Conservation (phyloP, 176 grass and related monocot species). For the Elaeis guineensis region DNA sequence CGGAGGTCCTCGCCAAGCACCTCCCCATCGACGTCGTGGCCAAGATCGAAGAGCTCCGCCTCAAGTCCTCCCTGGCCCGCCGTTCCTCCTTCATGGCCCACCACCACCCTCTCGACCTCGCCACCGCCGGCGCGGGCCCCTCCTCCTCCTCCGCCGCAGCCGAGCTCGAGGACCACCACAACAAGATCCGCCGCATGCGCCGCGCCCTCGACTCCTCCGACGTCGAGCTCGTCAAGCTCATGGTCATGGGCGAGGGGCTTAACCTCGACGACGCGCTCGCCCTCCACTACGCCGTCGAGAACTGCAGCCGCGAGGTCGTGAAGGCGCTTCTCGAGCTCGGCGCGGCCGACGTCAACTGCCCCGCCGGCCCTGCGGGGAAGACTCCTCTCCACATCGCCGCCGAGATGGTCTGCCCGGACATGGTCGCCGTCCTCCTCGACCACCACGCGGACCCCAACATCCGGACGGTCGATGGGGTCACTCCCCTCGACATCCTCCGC, state of each 20-base stretch:
- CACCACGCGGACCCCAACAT: conserved; percentile 98
- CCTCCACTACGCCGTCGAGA: conserved; percentile 94
- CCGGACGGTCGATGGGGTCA: conserved; percentile 91
- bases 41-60: conserved; percentile 88
- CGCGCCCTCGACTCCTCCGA: conserved; percentile 94
- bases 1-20: conserved; percentile 4
- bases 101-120: conserved; percentile 33
- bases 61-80: conserved; percentile 69
- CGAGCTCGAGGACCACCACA: conserved; percentile 61
- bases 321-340: conserved; percentile 95
- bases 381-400: conserved; percentile 93
- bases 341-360: conserved; percentile 88
- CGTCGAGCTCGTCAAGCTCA: conserved; percentile 96
- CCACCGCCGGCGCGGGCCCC: neutral
- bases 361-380: conserved; percentile 71
- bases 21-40: conserved; percentile 82
- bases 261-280: conserved; percentile 95
- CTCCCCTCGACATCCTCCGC: conserved; percentile 87
- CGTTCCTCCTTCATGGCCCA: conserved; percentile 56
- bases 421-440: conserved; percentile 96
- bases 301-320: conserved; percentile 96
- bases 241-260: conserved; percentile 98
- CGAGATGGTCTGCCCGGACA: conserved; percentile 99
- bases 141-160: neutral
- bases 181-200: conserved; percentile 97